Evolutionary conservation across 1,284 basidiomycete genomes (phyloP), one percentile per base, ranked within the genome.

Genomic region (Tylopilus orsonianus): DNA sequence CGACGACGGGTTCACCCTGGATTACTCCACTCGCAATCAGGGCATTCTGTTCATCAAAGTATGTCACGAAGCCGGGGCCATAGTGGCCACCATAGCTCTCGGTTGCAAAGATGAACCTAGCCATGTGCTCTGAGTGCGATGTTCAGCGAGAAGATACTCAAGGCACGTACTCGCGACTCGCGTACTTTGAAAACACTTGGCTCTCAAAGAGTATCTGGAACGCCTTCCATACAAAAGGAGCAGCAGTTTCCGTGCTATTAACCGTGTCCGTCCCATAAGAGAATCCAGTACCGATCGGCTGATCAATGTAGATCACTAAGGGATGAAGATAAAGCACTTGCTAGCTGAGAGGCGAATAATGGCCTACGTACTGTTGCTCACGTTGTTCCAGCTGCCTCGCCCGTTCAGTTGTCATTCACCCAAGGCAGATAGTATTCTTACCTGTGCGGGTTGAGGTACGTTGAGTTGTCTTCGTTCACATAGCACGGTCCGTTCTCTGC

Each of bases 11-110:
- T 41, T 73, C 75, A 2, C 74, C 78, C 9, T 66, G 60, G 22
- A 87, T 67, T n/a, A 63, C 46, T 14, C 77, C 73, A 23, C 62
- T 56, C n/a, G 67, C 55, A 48, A 86, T 83, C 35, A 75, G 67
- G 0, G 68, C 67, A 46, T 87, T 89, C 61, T 87, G 83, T 51
- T 83, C 66, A 35, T 85, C 72, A 57, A 89, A 85, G 61, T 76
- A 85, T 1, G 79, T 77, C 24, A 85, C 79, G 57, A 81, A 85
- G 47, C 72, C 73, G 18, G 81, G 82, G 2, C 78, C 83, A 56
- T 84, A 87, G 58, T 86, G 83, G 0, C 85, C 84, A 3, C 83
- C 83, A 49, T 84, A 85, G 48, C 81, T 83, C 59, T 86, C 82
- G 0, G 81, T 81, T 1, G 78, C 73, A 45, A 83, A 74, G n/a